A percentile compares a stretch with the other conserved stretches of the same genome.
phyloP scores from a whole-genome alignment of 345 rosid species.

The Balakata baccata region DNA sequence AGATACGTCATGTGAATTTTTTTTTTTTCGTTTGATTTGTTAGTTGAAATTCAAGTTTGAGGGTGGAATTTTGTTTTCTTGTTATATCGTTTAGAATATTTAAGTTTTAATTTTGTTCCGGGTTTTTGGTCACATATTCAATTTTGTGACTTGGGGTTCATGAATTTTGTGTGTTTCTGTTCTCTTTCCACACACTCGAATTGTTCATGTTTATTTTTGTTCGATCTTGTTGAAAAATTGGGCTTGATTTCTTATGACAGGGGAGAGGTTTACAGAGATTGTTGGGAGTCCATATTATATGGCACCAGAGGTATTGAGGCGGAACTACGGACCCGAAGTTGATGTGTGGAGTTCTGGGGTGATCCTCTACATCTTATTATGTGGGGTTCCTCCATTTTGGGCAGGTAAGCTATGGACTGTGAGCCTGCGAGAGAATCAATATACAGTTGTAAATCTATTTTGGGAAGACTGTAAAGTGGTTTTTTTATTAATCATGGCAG shows the following conservation, averaged over 20 bases:
- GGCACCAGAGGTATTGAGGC: conserved; percentile 92
- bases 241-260: conserved; percentile 29
- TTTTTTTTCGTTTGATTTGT: background rate
- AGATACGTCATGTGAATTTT: background rate
- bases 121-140: background rate
- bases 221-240: background rate
- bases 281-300: conserved; percentile 95
- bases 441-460: background rate
- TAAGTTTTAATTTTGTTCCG: background rate
- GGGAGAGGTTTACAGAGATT: conserved; percentile 74
- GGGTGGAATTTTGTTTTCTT: background rate
- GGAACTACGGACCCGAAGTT: conserved; percentile 82
- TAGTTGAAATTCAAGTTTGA: background rate
- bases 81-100: conserved; percentile 9
- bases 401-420: conserved; percentile 46
- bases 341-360: conserved; percentile 95
- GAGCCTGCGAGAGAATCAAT: background rate
- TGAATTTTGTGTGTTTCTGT: background rate
- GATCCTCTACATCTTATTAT: conserved; percentile 71
- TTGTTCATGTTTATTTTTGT: background rate
- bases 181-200: background rate
- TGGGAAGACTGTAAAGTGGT: conserved; percentile 8
- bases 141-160: background rate
- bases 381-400: conserved; percentile 96
- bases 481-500: conserved; percentile 37